Evolutionary conservation across 257 asterid species (phyloP).

Genomic region (Perilla frutescens): DNA sequence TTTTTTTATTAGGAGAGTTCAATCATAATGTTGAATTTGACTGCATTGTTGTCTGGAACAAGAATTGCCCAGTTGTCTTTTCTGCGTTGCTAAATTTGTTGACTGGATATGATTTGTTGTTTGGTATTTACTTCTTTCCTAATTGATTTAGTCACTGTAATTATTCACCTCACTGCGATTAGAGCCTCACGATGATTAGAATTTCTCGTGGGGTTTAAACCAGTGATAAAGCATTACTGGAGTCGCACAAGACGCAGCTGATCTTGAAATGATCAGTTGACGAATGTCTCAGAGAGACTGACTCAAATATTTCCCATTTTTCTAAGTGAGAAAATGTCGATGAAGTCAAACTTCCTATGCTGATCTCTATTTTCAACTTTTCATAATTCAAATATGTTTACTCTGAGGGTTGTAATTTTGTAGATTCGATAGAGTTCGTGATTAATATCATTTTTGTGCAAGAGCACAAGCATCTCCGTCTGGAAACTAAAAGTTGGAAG

Average conservation of each 20-base stretch:
- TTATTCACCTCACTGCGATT: constrained; percentile 53
- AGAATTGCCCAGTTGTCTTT: background rate
- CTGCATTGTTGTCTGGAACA: background rate
- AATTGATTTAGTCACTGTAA: background rate
- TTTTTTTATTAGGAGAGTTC: no score
- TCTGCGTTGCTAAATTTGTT: background rate
- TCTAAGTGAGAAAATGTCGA: background rate
- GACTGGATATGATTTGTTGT: background rate
- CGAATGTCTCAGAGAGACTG: constrained; percentile 29
- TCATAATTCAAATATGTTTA: background rate
- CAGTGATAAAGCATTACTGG: constrained; percentile 46
- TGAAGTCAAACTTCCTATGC: background rate
- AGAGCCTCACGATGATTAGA: constrained; percentile 49
- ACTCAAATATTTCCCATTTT: constrained; percentile 23
- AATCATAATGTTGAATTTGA: no score
- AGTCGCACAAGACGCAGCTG: constrained; percentile 39
- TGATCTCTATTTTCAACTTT: background rate
- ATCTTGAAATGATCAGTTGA: constrained; percentile 44
- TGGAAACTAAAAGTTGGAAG: no score
- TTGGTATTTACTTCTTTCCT: background rate
- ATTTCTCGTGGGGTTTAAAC: constrained; percentile 54
- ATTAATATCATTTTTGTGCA: no score
- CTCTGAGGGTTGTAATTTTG: background rate
- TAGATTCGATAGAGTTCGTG: background rate
- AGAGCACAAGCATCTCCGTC: no score